These are phyloP conservation scores for Sporisorium graminicola DNA, from an alignment of 1,284 basidiomycete species.

Conservation along the genomic window DNA sequence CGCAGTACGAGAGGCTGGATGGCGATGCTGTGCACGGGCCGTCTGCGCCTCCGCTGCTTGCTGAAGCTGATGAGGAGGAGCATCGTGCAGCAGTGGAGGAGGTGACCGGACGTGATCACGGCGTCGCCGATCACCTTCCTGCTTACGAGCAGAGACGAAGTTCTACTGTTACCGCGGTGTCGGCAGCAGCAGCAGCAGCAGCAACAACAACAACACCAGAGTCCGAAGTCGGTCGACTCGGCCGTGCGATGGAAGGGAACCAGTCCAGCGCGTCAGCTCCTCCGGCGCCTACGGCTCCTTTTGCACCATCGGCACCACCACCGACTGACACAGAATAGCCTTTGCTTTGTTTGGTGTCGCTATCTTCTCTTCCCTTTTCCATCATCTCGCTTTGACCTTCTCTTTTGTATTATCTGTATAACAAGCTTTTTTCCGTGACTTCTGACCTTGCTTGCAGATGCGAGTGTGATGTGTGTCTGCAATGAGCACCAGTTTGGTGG, in stretches of 20 bases:
- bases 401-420: background rate
- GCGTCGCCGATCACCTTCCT: constrained; percentile 8
- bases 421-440: background rate
- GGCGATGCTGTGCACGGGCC: background rate
- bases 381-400: background rate
- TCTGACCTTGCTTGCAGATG: no score
- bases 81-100: background rate
- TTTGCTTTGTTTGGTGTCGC: background rate
- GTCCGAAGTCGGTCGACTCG: background rate
- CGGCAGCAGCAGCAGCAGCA: background rate
- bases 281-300: background rate
- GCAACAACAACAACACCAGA: background rate
- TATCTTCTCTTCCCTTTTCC: background rate
- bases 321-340: constrained; percentile 13
- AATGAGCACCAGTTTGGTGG: no score
- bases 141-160: constrained; percentile 19
- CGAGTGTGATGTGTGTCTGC: no score
- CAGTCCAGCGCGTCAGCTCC: background rate
- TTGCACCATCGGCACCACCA: constrained; percentile 15
- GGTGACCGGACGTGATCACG: background rate
- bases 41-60: constrained; percentile 24
- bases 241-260: no score
- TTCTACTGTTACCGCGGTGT: background rate
- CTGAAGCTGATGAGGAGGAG: constrained; percentile 4
- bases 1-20: constrained; percentile 25